A percentile compares a stretch with the other conserved stretches of the same genome.
These are phyloP conservation scores for Castanopsis chinensis DNA, from an alignment of 306 rosid species.

Conservation along the genomic window DNA sequence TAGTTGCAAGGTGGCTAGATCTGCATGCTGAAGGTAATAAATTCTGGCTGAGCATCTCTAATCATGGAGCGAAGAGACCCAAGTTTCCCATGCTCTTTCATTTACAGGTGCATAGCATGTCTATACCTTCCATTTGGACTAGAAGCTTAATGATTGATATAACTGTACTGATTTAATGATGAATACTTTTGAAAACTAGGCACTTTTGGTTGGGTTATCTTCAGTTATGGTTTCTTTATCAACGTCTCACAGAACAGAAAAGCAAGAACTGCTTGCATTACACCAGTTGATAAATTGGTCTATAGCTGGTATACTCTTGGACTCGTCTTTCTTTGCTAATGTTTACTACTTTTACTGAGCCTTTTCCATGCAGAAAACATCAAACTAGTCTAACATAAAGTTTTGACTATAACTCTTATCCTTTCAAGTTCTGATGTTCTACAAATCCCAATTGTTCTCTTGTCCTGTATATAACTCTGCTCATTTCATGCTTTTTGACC, in stretches of 20 bases:
- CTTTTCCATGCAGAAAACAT: neutral
- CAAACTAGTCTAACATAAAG: neutral
- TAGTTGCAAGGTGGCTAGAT: conserved; percentile 71
- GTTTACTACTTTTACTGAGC: neutral
- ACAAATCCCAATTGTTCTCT: neutral
- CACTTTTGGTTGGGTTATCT: conserved; percentile 72
- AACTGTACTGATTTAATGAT: conserved; percentile 4
- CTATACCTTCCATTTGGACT: conserved; percentile 12
- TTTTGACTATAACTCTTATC: neutral
- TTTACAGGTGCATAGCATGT: conserved; percentile 54
- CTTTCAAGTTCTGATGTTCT: conserved; percentile 1
- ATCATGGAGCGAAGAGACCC: conserved; percentile 20
- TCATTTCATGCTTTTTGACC: neutral
- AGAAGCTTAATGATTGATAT: conserved; percentile 17
- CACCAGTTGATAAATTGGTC: conserved; percentile 79
- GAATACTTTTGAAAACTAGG: conserved; percentile 35
- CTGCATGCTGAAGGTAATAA: conserved; percentile 44
- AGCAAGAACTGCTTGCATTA: conserved; percentile 57
- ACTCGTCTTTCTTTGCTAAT: conserved; percentile 18
- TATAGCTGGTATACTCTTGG: conserved; percentile 60
- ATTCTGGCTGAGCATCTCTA: conserved; percentile 67
- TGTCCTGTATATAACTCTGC: neutral
- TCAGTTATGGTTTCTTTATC: conserved; percentile 78
- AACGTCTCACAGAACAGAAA: conserved; percentile 76
- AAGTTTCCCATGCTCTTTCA: conserved; percentile 55